phyloP scores from a whole-genome alignment of 495 filamentous ascomycete genomes.

The Aspergillus sparsus region DNA sequence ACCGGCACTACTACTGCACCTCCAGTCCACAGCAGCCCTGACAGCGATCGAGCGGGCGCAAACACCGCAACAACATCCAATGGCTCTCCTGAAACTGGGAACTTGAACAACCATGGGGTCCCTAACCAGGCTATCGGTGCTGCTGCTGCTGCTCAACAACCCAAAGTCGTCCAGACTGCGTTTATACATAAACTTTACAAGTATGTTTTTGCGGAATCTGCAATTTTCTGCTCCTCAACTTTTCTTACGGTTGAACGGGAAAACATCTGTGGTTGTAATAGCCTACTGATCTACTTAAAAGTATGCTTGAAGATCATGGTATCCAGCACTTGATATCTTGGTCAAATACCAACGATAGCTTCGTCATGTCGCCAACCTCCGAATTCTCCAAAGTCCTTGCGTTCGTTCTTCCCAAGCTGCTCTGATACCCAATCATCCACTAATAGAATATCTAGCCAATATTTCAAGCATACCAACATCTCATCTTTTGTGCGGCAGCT shows the following conservation, averaged over 20 bases:
- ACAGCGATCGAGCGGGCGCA: constrained; percentile 46
- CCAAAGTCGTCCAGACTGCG: constrained; percentile 98
- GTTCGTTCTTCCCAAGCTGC: constrained; percentile 56
- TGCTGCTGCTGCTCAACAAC: constrained; percentile 85
- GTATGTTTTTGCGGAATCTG: constrained; percentile 53
- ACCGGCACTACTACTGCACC: constrained; percentile 31
- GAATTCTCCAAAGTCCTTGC: constrained; percentile 98
- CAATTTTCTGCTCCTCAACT: constrained; percentile 12
- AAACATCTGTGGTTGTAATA: not conserved
- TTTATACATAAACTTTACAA: constrained; percentile 99
- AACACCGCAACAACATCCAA: constrained; percentile 43
- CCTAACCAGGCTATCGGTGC: constrained; percentile 58
- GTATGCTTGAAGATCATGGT: constrained; percentile 91
- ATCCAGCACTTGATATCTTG: constrained; percentile 97
- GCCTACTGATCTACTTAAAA: constrained; percentile 38
- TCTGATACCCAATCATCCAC: constrained; percentile 16
- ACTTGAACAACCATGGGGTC: constrained; percentile 36
- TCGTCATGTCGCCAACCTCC: constrained; percentile 95
- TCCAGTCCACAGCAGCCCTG: constrained; percentile 48
- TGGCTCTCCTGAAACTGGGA: constrained; percentile 42
- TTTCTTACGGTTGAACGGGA: not conserved
- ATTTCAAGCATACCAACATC: constrained; percentile 99
- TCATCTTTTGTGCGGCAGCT: constrained; percentile 97
- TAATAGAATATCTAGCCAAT: constrained; percentile 61
- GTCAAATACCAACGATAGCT: constrained; percentile 91